A percentile compares a stretch with the other conserved stretches of the same genome.
Evolutionary conservation across 495 filamentous ascomycete species (phyloP).

Genomic region (Penicillium ochrochloron): DNA sequence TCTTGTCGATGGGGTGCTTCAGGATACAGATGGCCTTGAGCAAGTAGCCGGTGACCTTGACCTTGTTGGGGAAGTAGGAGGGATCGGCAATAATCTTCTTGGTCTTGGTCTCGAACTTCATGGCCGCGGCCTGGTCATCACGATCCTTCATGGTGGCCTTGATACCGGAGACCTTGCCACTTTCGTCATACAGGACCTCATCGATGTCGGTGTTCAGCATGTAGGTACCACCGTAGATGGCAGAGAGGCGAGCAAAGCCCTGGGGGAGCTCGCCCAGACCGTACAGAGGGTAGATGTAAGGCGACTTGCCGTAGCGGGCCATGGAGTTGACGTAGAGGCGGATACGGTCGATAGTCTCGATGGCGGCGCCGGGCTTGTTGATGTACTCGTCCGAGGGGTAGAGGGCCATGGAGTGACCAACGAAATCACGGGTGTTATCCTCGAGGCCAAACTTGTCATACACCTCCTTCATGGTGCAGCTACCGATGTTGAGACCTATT

Average conservation of each 20-base stretch:
- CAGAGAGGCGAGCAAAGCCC: constrained; percentile 95
- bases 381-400: constrained; percentile 90
- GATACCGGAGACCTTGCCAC: constrained; percentile 84
- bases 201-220: constrained; percentile 96
- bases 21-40: constrained; percentile 97
- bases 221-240: constrained; percentile 98
- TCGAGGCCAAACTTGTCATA: constrained; percentile 98
- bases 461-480: constrained; percentile 91
- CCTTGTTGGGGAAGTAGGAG: constrained; percentile 93
- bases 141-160: constrained; percentile 93
- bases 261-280: constrained; percentile 97
- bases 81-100: constrained; percentile 97
- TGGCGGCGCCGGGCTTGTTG: constrained; percentile 68
- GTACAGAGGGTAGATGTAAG: constrained; percentile 99
- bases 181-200: constrained; percentile 76
- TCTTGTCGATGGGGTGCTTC: constrained; percentile 89
- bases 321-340: constrained; percentile 97
- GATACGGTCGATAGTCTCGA: constrained; percentile 89
- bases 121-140: constrained; percentile 73
- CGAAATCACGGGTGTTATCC: constrained; percentile 88
- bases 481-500: constrained; percentile 76
- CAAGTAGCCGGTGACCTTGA: constrained; percentile 82
- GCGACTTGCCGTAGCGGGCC: constrained; percentile 96
- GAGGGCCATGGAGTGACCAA: constrained; percentile 97
- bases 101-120: constrained; percentile 94